Evolutionary conservation across 768 basidiomycete species (phyloP).

Genomic region (Tremella yokohamensis): DNA sequence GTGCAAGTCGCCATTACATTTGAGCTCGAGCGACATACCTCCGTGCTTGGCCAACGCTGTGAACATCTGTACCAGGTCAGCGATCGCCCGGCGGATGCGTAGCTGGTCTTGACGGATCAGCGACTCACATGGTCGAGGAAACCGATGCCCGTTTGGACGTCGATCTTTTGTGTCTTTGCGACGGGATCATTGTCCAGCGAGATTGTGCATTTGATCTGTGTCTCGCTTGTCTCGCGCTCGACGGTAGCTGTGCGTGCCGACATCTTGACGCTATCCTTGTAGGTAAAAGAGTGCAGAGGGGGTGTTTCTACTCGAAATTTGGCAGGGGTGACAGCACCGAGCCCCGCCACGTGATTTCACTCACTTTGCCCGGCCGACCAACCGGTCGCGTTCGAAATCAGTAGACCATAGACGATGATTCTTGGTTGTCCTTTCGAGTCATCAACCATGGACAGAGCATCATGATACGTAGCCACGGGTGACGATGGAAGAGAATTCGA

Average conservation of each 20-base stretch:
- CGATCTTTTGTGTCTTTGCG: constrained; percentile 68
- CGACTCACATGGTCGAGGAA: constrained; percentile 87
- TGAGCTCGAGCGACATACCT: constrained; percentile 84
- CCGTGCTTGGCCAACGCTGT: constrained; percentile 95
- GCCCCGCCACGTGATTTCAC: too few relatives aligned
- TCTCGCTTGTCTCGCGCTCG: constrained; percentile 84
- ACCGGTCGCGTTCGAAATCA: too few relatives aligned
- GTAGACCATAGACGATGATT: too few relatives aligned
- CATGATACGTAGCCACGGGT: too few relatives aligned
- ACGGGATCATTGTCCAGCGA: constrained; percentile 72
- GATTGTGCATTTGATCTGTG: constrained; percentile 75
- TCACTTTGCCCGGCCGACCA: too few relatives aligned
- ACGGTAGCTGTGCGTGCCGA: constrained; percentile 54
- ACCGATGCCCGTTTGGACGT: constrained; percentile 91
- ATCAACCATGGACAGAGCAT: too few relatives aligned
- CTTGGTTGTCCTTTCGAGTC: too few relatives aligned
- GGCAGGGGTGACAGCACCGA: too few relatives aligned
- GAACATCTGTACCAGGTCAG: constrained; percentile 69
- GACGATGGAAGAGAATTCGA: too few relatives aligned
- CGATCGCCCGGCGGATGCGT: background rate
- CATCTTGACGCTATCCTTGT: background rate
- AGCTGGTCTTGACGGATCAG: background rate
- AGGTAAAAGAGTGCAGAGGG: too few relatives aligned
- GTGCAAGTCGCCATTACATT: constrained; percentile 90
- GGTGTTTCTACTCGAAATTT: too few relatives aligned